phyloP scores from a whole-genome alignment of 2,329 filamentous ascomycete genomes.

The Aspergillus sp. region DNA sequence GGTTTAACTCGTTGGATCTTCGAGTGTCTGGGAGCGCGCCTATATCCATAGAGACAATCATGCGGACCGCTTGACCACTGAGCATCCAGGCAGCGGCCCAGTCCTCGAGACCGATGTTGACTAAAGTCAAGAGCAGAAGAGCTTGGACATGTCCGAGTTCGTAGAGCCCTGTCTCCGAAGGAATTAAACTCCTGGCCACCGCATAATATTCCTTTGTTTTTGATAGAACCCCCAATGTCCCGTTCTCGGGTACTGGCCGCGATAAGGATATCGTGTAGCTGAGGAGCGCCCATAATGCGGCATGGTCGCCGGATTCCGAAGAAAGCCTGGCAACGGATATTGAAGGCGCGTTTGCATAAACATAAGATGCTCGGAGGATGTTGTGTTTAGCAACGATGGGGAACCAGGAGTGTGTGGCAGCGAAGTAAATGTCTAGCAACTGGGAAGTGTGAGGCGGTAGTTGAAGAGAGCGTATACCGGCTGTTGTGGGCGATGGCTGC shows the following conservation, averaged over 20 bases:
- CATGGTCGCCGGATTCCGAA: constrained; percentile 42
- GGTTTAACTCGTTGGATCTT: constrained; percentile 32
- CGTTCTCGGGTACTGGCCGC: constrained; percentile 16
- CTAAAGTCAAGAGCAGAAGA: constrained; percentile 47
- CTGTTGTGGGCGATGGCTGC: constrained; percentile 5
- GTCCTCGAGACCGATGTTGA: constrained; percentile 49
- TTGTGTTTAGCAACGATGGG: constrained; percentile 60
- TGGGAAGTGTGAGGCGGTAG: constrained; percentile 54
- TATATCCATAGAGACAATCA: constrained; percentile 43
- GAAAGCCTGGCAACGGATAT: constrained; percentile 27
- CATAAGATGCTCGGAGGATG: constrained; percentile 56
- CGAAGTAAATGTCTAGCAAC: constrained; percentile 58
- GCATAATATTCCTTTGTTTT: constrained; percentile 37
- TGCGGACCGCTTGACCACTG: constrained; percentile 53
- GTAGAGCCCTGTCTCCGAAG: constrained; percentile 39
- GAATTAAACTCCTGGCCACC: constrained; percentile 38
- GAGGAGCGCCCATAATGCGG: constrained; percentile 45
- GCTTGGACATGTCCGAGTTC: constrained; percentile 46
- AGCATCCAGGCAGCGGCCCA: constrained; percentile 55
- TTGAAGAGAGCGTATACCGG: constrained; percentile 21
- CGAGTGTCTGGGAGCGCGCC: constrained; percentile 25
- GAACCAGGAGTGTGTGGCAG: constrained; percentile 59
- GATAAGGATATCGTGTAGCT: constrained; percentile 42
- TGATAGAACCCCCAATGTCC: constrained; percentile 18
- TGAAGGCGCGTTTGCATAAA: constrained; percentile 47